phyloP scores from a whole-genome alignment of 768 basidiomycete species.

The Phaeolepiota aurea region DNA sequence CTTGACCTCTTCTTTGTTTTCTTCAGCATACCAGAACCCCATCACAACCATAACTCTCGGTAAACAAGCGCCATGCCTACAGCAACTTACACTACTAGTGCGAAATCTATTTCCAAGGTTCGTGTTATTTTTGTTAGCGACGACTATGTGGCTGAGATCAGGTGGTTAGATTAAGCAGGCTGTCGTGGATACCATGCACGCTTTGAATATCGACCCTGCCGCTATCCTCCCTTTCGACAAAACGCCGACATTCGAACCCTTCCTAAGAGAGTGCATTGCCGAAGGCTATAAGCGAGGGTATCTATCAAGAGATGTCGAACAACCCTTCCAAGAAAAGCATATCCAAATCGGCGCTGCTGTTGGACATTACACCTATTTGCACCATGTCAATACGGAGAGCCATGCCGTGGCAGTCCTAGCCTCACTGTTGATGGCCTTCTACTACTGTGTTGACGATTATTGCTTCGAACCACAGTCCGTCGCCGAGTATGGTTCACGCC shows the following conservation, averaged over 20 bases:
- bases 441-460: neutral
- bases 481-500: neutral
- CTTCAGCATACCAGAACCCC: too few relatives aligned
- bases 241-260: neutral
- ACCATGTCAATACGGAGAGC: neutral
- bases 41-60: too few relatives aligned
- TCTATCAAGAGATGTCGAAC: neutral
- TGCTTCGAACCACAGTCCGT: neutral
- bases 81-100: neutral
- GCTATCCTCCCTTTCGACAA: neutral
- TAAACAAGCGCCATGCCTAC: too few relatives aligned
- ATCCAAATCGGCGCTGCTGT: neutral
- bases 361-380: neutral
- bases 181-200: neutral
- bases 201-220: neutral
- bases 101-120: neutral
- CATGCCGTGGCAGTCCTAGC: neutral
- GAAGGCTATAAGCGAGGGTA: neutral
- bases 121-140: neutral
- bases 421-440: neutral
- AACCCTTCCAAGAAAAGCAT: neutral
- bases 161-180: neutral
- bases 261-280: neutral
- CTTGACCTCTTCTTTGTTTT: too few relatives aligned
- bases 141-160: neutral